phyloP scores from a whole-genome alignment of 148 eudicot genomes.

The Chenopodium formosanum region DNA sequence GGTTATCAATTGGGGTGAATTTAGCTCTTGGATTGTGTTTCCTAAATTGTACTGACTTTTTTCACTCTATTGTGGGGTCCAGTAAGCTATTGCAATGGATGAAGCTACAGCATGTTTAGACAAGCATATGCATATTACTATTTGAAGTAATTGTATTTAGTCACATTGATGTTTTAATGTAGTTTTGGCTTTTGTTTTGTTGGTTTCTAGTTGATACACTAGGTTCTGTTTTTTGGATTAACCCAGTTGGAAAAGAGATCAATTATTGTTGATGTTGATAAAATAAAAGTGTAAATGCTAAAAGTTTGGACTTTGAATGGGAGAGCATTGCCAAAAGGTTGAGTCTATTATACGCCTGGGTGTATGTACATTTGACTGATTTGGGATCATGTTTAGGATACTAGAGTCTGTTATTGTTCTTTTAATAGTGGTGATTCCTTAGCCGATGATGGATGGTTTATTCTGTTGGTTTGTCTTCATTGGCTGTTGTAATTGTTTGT shows the following conservation, averaged over 20 bases:
- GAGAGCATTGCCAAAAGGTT: background rate
- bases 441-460: background rate
- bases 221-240: background rate
- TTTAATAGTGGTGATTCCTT: background rate
- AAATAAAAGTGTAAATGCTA: background rate
- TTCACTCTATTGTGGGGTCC: slow-evolving; percentile 4
- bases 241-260: background rate
- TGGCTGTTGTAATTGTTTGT: background rate
- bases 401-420: too few relatives aligned
- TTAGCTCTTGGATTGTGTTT: background rate
- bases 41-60: background rate
- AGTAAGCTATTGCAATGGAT: slow-evolving; percentile 1
- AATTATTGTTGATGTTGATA: background rate
- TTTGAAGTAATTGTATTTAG: background rate
- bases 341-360: background rate
- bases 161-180: background rate
- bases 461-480: background rate
- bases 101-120: background rate
- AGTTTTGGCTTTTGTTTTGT: background rate
- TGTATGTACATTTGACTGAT: background rate
- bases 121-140: background rate
- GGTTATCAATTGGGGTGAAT: background rate
- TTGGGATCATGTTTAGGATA: background rate
- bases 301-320: background rate
- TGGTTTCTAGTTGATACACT: background rate